These are phyloP conservation scores for Lactifluus hygrophoroides DNA, from an alignment of 768 basidiomycete genomes.

Conservation along the genomic window DNA sequence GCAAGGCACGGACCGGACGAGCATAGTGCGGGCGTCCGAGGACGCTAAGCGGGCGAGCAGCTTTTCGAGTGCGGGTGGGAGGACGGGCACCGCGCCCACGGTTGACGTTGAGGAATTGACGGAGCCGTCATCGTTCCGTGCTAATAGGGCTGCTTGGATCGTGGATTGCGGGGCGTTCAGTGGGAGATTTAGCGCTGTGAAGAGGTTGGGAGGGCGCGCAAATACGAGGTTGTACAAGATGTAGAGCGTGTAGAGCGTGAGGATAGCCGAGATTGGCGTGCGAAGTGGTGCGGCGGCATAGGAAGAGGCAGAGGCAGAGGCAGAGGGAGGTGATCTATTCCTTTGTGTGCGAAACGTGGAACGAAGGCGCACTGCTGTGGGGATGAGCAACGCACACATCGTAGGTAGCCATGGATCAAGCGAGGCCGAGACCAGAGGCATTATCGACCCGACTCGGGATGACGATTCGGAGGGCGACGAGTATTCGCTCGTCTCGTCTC, in stretches of 20 bases:
- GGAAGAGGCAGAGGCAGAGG: no score
- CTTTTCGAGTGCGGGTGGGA: slow-evolving; percentile 12
- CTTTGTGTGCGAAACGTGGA: neutral
- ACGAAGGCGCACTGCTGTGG: neutral
- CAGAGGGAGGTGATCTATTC: neutral
- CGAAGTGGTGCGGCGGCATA: slow-evolving; percentile 5
- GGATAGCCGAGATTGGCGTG: neutral
- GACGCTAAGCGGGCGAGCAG: slow-evolving; percentile 19
- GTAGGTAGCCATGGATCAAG: slow-evolving; percentile 11
- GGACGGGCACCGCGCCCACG: neutral
- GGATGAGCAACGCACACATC: slow-evolving; percentile 1
- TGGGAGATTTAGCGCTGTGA: slow-evolving; percentile 13
- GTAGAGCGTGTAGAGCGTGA: slow-evolving; percentile 17
- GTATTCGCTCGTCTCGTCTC: no score
- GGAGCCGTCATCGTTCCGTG: neutral
- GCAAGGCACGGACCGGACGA: slow-evolving; percentile 14
- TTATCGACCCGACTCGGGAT: no score
- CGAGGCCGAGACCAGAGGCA: neutral
- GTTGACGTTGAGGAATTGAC: no score
- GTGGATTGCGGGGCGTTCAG: slow-evolving; percentile 7
- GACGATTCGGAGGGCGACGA: no score
- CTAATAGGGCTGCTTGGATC: slow-evolving; percentile 9
- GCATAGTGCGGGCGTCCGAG: slow-evolving; percentile 13
- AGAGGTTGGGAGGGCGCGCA: slow-evolving; percentile 17
- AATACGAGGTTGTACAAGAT: slow-evolving; percentile 3